Evolutionary conservation across 2,329 filamentous ascomycete genomes (phyloP), one percentile per base, ranked within the genome.

Genomic region (Fusarium keratoplasticum): DNA sequence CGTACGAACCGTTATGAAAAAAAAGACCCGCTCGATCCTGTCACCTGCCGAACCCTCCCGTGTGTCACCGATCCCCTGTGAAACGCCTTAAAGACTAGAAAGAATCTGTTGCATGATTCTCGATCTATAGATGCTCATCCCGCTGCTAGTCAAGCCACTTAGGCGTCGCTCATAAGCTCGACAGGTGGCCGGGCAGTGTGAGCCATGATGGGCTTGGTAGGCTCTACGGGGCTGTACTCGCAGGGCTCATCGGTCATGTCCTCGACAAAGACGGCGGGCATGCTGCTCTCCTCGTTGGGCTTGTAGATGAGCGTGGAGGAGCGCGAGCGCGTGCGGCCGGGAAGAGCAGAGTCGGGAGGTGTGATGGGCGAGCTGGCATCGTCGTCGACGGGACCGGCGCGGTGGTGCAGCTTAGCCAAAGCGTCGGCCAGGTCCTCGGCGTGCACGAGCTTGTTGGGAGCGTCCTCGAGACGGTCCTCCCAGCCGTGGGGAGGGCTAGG

Each of bases 351-450:
- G 59, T 82, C 81, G 50, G 73, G 78, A 29, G 80, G 80, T 42
- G 80, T 81, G 44, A 82, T 44, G 55, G 82, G 79, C 13, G 81
- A 81, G 20, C 76, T 67, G 13, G 76, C 75, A 64, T 79, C 76
- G 63, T 80, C 75, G 69, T 86, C 84, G 31, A 84, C 79, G 25
- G 87, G 87, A 14, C 65, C 67, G 52, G 80, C 76, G 68, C 83
- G 82, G 73, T 90, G 87, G 79, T 89, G 88, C 70, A 93, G 83
- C 82, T 89, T 90, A 14, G 90, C 88, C 50, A 93, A 83, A 2
- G 91, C 91, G 61, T 91, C 89, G 20, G 91, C 91, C 29, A 93
- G 85, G 80, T 93, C 91, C 67, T 93, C 90, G 47, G 91, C 90
- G 78, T 93, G 90, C 29, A 93, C 90, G 78, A 88, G 86, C 83